Conservation (phyloP, 108 stramenopile genomes). For the Phaeodactylum tricornutum region DNA sequence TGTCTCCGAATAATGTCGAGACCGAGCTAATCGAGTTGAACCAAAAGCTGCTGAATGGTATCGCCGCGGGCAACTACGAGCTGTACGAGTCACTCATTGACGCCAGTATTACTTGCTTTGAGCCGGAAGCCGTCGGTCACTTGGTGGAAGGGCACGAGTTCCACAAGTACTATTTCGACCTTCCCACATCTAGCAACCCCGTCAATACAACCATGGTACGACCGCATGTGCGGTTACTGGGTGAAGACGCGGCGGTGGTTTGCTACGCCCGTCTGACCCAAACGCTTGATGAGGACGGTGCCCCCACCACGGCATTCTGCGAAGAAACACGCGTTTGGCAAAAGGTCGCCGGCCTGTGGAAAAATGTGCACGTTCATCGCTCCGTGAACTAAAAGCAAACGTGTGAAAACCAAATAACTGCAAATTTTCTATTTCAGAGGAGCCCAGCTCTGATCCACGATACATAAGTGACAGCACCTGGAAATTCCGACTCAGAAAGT, state of each 20-base stretch:
- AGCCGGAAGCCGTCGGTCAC: conserved; percentile 24
- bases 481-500: no score
- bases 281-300: neutral
- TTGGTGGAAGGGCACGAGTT: conserved; percentile 18
- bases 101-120: conserved; percentile 20
- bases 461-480: no score
- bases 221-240: conserved; percentile 17
- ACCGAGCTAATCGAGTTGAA: conserved; percentile 1
- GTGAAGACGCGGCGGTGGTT: conserved; percentile 14
- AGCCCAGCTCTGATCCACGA: no score
- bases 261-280: conserved; percentile 23
- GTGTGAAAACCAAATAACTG: no score
- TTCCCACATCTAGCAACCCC: neutral
- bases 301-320: conserved; percentile 3
- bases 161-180: conserved; percentile 36
- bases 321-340: conserved; percentile 26
- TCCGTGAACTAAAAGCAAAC: no score
- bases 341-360: conserved; percentile 6
- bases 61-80: conserved; percentile 13
- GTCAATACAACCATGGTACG: conserved; percentile 17
- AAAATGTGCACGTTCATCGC: conserved; percentile 11
- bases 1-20: no score
- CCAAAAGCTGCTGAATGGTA: conserved; percentile 19
- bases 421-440: no score
- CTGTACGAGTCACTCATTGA: conserved; percentile 12